phyloP scores from a whole-genome alignment of 371 early-diverging fungal genomes.

The Mucor circinelloides region DNA sequence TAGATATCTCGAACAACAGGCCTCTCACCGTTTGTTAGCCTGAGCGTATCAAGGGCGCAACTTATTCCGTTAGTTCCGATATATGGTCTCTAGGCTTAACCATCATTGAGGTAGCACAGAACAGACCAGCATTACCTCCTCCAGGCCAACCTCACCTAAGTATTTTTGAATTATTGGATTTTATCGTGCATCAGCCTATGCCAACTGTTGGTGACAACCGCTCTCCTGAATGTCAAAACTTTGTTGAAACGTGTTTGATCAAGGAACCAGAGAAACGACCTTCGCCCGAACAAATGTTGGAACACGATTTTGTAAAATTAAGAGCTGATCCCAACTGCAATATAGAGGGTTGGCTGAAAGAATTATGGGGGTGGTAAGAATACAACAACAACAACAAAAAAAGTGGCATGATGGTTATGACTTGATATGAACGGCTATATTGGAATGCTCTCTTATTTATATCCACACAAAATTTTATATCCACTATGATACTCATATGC shows the following conservation, averaged over 20 bases:
- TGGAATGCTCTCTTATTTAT: neutral
- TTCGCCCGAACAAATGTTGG: conserved; percentile 72
- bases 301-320: conserved; percentile 59
- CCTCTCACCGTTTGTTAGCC: conserved; percentile 57
- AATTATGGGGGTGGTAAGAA: conserved; percentile 54
- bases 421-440: neutral
- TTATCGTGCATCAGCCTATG: conserved; percentile 86
- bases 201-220: conserved; percentile 69
- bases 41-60: conserved; percentile 91
- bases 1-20: neutral
- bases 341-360: conserved; percentile 50
- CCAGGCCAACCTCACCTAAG: conserved; percentile 65
- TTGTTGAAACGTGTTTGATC: conserved; percentile 75
- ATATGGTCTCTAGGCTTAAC: conserved; percentile 95
- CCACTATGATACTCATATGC: neutral
- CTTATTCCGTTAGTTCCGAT: conserved; percentile 89
- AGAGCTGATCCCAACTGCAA: conserved; percentile 42
- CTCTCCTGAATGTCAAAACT: conserved; percentile 71
- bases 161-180: conserved; percentile 88
- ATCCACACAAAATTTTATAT: neutral
- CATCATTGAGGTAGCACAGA: conserved; percentile 90
- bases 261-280: conserved; percentile 78
- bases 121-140: conserved; percentile 84
- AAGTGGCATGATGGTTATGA: neutral
- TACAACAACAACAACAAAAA: neutral